phyloP scores from a whole-genome alignment of 768 basidiomycete species.

The Rhodotorula toruloides region DNA sequence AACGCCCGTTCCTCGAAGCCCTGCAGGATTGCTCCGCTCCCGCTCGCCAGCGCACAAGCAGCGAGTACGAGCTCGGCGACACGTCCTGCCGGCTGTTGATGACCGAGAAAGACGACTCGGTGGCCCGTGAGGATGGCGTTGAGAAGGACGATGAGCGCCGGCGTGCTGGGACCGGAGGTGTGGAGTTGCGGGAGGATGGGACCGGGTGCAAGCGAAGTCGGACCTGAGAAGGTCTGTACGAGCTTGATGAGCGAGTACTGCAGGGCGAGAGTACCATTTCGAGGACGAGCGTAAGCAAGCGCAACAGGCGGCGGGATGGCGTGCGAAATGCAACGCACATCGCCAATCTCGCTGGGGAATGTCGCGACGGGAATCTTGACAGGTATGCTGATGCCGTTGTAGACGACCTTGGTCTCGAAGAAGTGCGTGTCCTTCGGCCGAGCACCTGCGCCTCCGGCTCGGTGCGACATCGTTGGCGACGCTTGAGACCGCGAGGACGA shows the following conservation, averaged over 20 bases:
- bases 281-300: not conserved
- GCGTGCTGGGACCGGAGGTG: slow-evolving; percentile 81
- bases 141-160: slow-evolving; percentile 89
- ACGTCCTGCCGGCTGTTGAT: slow-evolving; percentile 79
- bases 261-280: not conserved
- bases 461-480: not conserved
- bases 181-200: slow-evolving; percentile 87
- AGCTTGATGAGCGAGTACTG: slow-evolving; percentile 90
- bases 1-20: slow-evolving; percentile 89
- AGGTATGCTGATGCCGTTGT: slow-evolving; percentile 73
- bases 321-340: slow-evolving; percentile 57
- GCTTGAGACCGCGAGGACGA: not conserved
- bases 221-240: slow-evolving; percentile 71
- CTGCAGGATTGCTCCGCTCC: slow-evolving; percentile 70
- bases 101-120: slow-evolving; percentile 90
- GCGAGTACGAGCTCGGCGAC: slow-evolving; percentile 88
- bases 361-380: slow-evolving; percentile 84
- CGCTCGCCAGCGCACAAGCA: slow-evolving; percentile 86
- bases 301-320: not conserved
- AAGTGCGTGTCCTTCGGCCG: slow-evolving; percentile 80
- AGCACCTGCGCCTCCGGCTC: not conserved
- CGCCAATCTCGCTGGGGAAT: slow-evolving; percentile 92
- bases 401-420: slow-evolving; percentile 76
- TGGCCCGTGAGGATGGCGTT: slow-evolving; percentile 94
- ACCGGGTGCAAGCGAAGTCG: slow-evolving; percentile 54